Evolutionary conservation across 768 basidiomycete species (phyloP), one percentile per base, ranked within the genome.

Genomic region (Lentinula sp.): DNA sequence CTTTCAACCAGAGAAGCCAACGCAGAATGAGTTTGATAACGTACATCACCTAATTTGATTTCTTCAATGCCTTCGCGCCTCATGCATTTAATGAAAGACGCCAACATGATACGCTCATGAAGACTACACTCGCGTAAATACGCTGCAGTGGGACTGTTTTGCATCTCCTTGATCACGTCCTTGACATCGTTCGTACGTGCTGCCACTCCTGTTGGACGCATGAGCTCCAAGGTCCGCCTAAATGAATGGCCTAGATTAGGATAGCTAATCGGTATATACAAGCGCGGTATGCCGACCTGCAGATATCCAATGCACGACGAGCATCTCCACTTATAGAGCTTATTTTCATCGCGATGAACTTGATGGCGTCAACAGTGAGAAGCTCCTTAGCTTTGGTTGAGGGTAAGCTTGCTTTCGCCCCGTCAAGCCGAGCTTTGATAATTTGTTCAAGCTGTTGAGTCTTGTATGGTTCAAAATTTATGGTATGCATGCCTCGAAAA

Each of bases 321-420:
- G 97, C 97, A 71, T 99, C 97, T 31, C 97, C 97, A 60, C 93
- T 95, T 61, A 97, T 91, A 11, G 83, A 78, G 63, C 78, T 78
- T 28, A 83, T 77, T 60, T 77, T 80, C 78, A 80, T 93, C 1
- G 95, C 88, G 3, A 93, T 93, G 62, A 94, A 84, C 68, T 85
- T 89, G 64, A 98, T 81, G 1, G 90, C 95, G 67, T 94, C 93
- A 0, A 74, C 61, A 10, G 74, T 78, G 21, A 91, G 78, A 10
- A 89, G 82, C 15, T 73, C 75, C 37, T 69, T 70, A 42, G 79
- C 77, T 0, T 81, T 77, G 9, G 77, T 75, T 9, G 79, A 69
- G 9, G 81, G 74, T 23, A 87, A 68, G 43, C 80, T 78, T 61
- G 81, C 78, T 57, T 74, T 77, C 2, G 86, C 83, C 35, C 81